These are phyloP conservation scores for Phytophthora fragariaefolia DNA, from an alignment of 352 stramenopile genomes.

Conservation along the genomic window DNA sequence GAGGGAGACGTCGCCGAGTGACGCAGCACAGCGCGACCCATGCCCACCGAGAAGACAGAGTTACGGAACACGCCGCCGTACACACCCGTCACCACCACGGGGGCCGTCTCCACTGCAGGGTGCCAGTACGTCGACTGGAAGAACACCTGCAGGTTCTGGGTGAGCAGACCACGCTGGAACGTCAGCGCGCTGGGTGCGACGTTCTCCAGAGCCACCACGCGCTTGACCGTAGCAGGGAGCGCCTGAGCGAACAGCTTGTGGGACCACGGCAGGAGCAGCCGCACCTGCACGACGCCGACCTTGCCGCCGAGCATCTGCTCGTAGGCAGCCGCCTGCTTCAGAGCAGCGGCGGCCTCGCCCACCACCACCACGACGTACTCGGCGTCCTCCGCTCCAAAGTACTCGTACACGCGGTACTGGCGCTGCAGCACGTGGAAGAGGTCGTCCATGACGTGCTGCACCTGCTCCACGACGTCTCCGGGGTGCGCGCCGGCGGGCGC, in stretches of 20 bases:
- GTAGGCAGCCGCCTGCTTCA: constrained; percentile 72
- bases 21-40: constrained; percentile 70
- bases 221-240: constrained; percentile 57
- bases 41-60: constrained; percentile 68
- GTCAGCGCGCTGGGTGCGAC: constrained; percentile 58
- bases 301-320: constrained; percentile 78
- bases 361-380: constrained; percentile 78
- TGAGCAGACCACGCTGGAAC: constrained; percentile 72
- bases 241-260: constrained; percentile 72
- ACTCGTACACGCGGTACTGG: constrained; percentile 87
- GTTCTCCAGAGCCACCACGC: constrained; percentile 81
- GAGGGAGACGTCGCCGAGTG: constrained; percentile 47
- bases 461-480: constrained; percentile 58
- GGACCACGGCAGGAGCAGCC: constrained; percentile 76
- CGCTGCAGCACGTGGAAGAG: constrained; percentile 74
- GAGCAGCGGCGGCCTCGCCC: constrained; percentile 58
- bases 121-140: constrained; percentile 66
- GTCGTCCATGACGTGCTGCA: constrained; percentile 80
- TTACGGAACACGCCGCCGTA: constrained; percentile 75
- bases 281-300: constrained; percentile 81
- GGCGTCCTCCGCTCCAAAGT: constrained; percentile 67
- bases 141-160: constrained; percentile 77
- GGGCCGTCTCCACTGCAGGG: constrained; percentile 18
- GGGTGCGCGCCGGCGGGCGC: constrained; percentile 15
- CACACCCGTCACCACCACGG: constrained; percentile 66